Conservation (phyloP, 768 basidiomycete species). For the Xanthoconium stramineum region DNA sequence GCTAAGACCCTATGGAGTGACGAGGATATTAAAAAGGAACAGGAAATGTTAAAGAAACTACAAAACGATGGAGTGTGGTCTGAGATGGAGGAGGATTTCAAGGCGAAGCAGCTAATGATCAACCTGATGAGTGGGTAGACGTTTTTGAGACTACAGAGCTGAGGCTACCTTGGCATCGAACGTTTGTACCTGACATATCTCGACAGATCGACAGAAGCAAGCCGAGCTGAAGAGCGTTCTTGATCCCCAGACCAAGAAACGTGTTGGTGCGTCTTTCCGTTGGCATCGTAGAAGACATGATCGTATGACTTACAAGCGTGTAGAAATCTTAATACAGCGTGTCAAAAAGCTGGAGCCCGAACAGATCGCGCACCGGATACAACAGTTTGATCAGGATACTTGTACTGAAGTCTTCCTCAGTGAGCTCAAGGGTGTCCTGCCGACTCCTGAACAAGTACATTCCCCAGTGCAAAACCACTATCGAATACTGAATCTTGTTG, state of each 20-base stretch:
- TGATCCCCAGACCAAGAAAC: conserved; percentile 87
- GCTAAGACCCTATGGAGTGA: conserved; percentile 82
- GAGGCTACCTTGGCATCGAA: background rate
- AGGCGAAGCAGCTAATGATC: conserved; percentile 90
- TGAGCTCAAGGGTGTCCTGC: conserved; percentile 83
- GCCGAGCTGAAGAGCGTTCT: conserved; percentile 91
- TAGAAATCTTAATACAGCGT: conserved; percentile 91
- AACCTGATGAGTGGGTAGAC: conserved; percentile 70
- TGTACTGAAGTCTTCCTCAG: conserved; percentile 88
- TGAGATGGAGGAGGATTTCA: conserved; percentile 98
- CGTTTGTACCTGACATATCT: conserved; percentile 7
- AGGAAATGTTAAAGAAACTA: conserved; percentile 79
- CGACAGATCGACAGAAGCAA: conserved; percentile 71
- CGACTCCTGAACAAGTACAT: conserved; percentile 83
- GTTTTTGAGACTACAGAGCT: background rate
- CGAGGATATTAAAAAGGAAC: conserved; percentile 62
- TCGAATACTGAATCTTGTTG: background rate
- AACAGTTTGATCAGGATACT: conserved; percentile 81
- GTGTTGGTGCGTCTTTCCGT: conserved; percentile 65
- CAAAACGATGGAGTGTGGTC: conserved; percentile 85
- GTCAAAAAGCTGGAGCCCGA: conserved; percentile 82
- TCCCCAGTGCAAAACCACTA: background rate
- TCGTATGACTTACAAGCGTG: background rate
- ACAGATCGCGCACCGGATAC: conserved; percentile 78
- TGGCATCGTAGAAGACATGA: background rate